Evolutionary conservation across 495 filamentous ascomycete species (phyloP).

Genomic region (Parathielavia hyrcaniae): DNA sequence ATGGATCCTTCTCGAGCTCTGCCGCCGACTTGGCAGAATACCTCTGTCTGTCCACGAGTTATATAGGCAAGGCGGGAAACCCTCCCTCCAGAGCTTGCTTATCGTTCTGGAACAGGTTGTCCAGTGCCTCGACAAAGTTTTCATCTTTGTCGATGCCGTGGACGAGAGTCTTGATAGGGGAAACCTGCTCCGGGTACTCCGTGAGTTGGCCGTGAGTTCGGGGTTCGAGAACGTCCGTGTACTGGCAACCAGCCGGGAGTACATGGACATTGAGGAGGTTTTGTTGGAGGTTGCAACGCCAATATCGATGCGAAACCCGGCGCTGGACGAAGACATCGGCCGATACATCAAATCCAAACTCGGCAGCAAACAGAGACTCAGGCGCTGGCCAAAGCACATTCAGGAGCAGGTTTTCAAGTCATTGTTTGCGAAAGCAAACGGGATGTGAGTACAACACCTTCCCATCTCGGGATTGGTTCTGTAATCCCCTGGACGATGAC

Average conservation of each 20-base stretch:
- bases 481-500: background rate
- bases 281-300: conserved; percentile 15
- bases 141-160: conserved; percentile 33
- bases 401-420: background rate
- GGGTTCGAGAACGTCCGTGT: conserved; percentile 34
- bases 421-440: background rate
- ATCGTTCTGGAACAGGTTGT: conserved; percentile 9
- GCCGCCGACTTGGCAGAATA: conserved; percentile 25
- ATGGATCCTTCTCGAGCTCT: conserved; percentile 30
- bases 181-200: conserved; percentile 23
- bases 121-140: conserved; percentile 16
- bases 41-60: conserved; percentile 16
- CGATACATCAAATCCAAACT: background rate
- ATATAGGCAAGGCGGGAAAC: conserved; percentile 8
- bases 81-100: conserved; percentile 12
- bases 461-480: background rate
- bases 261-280: conserved; percentile 35
- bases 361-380: background rate
- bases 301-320: conserved; percentile 16
- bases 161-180: conserved; percentile 31
- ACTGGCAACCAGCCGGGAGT: conserved; percentile 40
- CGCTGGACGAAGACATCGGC: conserved; percentile 11
- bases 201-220: conserved; percentile 25
- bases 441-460: background rate
- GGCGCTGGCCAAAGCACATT: background rate